phyloP scores from a whole-genome alignment of 805 yeast species.

The Tetrapisispora fleetii region DNA sequence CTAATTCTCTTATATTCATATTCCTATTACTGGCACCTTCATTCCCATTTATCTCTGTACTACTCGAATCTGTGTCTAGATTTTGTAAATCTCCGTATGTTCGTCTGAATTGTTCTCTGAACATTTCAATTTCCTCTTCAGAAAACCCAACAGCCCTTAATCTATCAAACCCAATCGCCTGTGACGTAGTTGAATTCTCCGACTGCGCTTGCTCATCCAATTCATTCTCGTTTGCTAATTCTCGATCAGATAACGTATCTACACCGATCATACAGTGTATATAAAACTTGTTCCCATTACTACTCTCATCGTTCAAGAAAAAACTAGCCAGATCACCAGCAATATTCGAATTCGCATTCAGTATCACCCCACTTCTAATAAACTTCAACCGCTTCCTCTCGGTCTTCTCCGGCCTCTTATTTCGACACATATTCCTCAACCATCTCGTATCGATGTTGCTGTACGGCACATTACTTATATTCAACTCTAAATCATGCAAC shows the following conservation, averaged over 20 bases:
- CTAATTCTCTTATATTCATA: conserved; percentile 54
- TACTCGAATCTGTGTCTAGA: conserved; percentile 8
- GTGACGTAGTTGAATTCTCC: conserved; percentile 28
- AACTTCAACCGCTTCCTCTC: conserved; percentile 18
- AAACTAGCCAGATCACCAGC: conserved; percentile 10
- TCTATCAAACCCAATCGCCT: conserved; percentile 78
- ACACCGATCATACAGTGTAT: conserved; percentile 75
- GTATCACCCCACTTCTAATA: conserved; percentile 22
- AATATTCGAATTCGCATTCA: conserved; percentile 15
- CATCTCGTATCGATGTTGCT: conserved; percentile 17
- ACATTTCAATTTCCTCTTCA: conserved; percentile 59
- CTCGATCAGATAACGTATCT: conserved; percentile 28
- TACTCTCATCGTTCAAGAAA: conserved; percentile 4
- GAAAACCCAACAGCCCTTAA: conserved; percentile 75
- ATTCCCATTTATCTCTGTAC: conserved; percentile 7
- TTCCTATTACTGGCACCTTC: conserved; percentile 3
- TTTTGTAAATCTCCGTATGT: conserved; percentile 45
- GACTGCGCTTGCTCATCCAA: conserved; percentile 33
- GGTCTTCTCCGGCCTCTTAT: conserved; percentile 12
- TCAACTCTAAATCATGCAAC: conserved; percentile 20
- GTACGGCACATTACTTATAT: conserved; percentile 18
- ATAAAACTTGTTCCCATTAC: conserved; percentile 33
- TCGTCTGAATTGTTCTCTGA: conserved; percentile 64
- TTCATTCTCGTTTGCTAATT: conserved; percentile 47
- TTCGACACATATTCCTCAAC: conserved; percentile 24